Evolutionary conservation across 2,329 filamentous ascomycete species (phyloP).

Genomic region (Exophiala alcalophila): DNA sequence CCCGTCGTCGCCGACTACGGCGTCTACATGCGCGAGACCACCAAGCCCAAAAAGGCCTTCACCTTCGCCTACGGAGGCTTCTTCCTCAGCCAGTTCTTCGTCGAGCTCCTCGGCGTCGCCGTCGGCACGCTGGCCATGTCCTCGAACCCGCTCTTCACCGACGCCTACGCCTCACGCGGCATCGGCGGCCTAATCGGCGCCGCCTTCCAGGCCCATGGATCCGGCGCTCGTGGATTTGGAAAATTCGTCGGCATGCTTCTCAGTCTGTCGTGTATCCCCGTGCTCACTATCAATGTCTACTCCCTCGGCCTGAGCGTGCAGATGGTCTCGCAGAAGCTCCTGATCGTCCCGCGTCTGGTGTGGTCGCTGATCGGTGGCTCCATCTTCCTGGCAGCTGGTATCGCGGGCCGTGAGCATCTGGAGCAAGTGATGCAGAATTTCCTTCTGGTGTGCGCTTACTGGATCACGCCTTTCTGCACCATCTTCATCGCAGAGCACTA

Average conservation of each 20-base stretch:
- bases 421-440: conserved; percentile 67
- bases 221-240: conserved; percentile 53
- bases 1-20: conserved; percentile 12
- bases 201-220: conserved; percentile 15
- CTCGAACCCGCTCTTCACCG: conserved; percentile 12
- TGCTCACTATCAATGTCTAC: conserved; percentile 64
- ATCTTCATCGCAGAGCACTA: conserved; percentile 59
- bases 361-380: conserved; percentile 63
- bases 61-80: conserved; percentile 8
- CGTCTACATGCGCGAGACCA: conserved; percentile 14
- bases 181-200: conserved; percentile 26
- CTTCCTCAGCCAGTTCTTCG: conserved; percentile 17
- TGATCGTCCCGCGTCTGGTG: conserved; percentile 58
- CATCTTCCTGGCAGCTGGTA: conserved; percentile 62
- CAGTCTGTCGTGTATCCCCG: conserved; percentile 62
- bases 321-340: conserved; percentile 58
- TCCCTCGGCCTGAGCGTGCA: conserved; percentile 66
- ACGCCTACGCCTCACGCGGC: conserved; percentile 15
- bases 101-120: conserved; percentile 24
- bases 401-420: conserved; percentile 60
- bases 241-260: conserved; percentile 65
- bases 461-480: conserved; percentile 63
- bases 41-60: conserved; percentile 1
- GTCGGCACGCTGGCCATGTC: conserved; percentile 18
- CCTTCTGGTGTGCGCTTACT: conserved; percentile 68